Evolutionary conservation across 208 protist species (phyloP).

Genomic region (Trypanosoma platydactyli): DNA sequence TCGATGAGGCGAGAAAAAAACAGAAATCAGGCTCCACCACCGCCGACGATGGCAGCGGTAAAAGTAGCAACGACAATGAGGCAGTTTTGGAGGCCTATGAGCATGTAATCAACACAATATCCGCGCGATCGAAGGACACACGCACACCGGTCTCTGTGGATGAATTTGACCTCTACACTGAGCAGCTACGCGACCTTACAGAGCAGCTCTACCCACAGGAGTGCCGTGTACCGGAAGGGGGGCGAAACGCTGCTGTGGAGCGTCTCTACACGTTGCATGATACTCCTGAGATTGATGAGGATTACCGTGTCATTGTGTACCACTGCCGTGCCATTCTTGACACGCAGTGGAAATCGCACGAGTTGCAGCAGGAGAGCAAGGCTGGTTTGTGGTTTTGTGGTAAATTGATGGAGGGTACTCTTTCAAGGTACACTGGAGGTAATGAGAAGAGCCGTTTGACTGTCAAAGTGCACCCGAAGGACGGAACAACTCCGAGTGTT

Average conservation of each 20-base stretch:
- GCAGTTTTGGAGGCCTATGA: conserved; percentile 7
- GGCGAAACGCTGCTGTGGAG: conserved; percentile 38
- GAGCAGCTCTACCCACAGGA: conserved; percentile 44
- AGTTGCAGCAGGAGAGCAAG: conserved; percentile 39
- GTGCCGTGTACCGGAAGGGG: conserved; percentile 41
- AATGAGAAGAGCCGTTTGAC: conserved; percentile 76
- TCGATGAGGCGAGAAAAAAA: conserved; percentile 23
- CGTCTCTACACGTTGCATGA: conserved; percentile 52
- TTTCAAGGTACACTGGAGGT: conserved; percentile 52
- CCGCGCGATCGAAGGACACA: conserved; percentile 48
- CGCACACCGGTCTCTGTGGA: conserved; percentile 24
- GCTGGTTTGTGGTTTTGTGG: conserved; percentile 79
- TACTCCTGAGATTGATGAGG: conserved; percentile 74
- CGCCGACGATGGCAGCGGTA: background rate
- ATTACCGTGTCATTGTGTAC: conserved; percentile 70
- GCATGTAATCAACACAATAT: conserved; percentile 29
- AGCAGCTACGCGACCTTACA: conserved; percentile 41
- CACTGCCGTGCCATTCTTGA: conserved; percentile 82
- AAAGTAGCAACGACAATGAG: conserved; percentile 5
- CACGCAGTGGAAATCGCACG: conserved; percentile 54
- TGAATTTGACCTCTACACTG: conserved; percentile 43
- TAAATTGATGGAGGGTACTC: conserved; percentile 52
- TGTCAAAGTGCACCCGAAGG: conserved; percentile 65
- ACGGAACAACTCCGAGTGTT: conserved; percentile 51
- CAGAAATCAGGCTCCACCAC: background rate